phyloP scores from a whole-genome alignment of 768 basidiomycete species.

The Suillus decipiens region DNA sequence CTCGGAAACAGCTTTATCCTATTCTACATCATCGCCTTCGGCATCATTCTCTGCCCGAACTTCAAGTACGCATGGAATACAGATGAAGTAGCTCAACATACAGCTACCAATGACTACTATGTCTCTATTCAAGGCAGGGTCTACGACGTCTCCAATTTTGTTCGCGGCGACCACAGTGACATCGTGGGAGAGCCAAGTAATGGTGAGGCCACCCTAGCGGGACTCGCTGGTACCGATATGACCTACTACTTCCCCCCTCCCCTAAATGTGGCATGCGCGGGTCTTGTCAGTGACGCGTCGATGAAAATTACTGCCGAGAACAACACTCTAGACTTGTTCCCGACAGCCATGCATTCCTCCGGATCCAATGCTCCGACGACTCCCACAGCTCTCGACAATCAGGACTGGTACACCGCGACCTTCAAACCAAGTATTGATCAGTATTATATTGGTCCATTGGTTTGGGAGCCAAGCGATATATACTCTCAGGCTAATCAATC shows the following conservation, averaged over 20 bases:
- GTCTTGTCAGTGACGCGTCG: conserved; percentile 49
- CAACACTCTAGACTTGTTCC: conserved; percentile 42
- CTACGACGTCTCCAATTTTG: conserved; percentile 61
- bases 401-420: conserved; percentile 57
- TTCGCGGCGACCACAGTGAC: conserved; percentile 65
- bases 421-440: conserved; percentile 57
- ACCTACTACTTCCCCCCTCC: conserved; percentile 66
- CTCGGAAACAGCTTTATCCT: conserved; percentile 53
- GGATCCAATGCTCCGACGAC: conserved; percentile 44
- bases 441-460: conserved; percentile 62
- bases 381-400: conserved; percentile 36
- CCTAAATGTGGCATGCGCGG: conserved; percentile 56
- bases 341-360: conserved; percentile 57
- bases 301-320: conserved; percentile 48
- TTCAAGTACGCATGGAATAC: conserved; percentile 60
- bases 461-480: conserved; percentile 46
- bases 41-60: conserved; percentile 60
- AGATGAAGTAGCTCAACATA: conserved; percentile 52
- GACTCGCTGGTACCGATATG: conserved; percentile 63
- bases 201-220: conserved; percentile 43
- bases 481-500: conserved; percentile 38
- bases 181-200: conserved; percentile 54
- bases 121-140: conserved; percentile 64
- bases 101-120: conserved; percentile 54
- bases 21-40: conserved; percentile 70